These are phyloP conservation scores for Drosera capensis DNA, from an alignment of 148 eudicot species.

Conservation along the genomic window DNA sequence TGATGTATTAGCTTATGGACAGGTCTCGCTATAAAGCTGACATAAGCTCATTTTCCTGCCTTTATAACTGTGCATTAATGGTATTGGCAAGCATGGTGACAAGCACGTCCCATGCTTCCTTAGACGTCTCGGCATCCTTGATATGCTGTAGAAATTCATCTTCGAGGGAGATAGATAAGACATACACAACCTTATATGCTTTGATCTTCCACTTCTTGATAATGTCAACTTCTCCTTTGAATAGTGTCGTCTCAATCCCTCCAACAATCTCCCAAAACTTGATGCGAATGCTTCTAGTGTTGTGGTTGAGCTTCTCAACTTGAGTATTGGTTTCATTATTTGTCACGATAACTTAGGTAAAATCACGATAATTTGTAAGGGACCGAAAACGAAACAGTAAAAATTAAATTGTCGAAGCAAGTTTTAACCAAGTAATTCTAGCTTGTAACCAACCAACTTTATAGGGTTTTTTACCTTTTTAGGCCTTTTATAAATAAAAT, in stretches of 20 bases:
- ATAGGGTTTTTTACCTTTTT: too few species aligned
- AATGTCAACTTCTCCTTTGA: neutral
- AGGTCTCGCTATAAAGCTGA: neutral
- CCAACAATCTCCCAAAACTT: neutral
- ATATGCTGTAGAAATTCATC: neutral
- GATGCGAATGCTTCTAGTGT: neutral
- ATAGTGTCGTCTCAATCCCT: neutral
- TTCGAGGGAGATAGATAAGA: neutral
- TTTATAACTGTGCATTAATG: neutral
- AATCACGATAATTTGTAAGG: neutral
- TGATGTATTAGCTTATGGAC: neutral
- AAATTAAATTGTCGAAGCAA: neutral
- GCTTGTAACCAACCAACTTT: neutral
- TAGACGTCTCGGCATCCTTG: neutral
- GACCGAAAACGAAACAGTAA: neutral
- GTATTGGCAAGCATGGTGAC: neutral
- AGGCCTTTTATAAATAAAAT: too few species aligned
- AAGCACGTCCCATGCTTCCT: neutral
- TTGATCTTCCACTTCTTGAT: neutral
- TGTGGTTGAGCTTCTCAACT: neutral
- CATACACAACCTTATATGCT: neutral
- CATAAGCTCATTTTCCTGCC: neutral
- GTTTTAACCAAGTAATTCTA: neutral
- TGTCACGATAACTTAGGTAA: neutral
- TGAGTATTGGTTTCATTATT: neutral